A percentile compares a stretch with the other conserved stretches of the same genome.
Conservation (phyloP, 495 filamentous ascomycete species). For the Sordaria brevicollis region DNA sequence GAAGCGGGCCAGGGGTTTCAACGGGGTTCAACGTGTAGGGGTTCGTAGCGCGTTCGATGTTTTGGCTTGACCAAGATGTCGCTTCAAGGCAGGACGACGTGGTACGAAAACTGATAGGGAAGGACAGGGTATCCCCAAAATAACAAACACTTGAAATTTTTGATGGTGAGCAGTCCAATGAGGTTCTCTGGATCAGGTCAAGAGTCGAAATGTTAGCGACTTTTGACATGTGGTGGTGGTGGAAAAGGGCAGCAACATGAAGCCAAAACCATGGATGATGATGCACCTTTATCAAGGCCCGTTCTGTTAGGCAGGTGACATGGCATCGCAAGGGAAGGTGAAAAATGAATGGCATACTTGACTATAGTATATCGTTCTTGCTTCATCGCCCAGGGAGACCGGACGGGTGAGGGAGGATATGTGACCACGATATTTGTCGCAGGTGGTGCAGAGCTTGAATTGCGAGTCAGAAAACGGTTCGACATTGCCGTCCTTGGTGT, state of each 20-base stretch:
- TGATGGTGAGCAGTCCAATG: neutral
- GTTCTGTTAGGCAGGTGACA: neutral
- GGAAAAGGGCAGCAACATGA: neutral
- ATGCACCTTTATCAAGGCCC: neutral
- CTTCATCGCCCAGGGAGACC: neutral
- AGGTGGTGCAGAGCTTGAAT: neutral
- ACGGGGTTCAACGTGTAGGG: neutral
- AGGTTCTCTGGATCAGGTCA: neutral
- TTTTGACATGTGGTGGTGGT: neutral
- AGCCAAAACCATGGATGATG: neutral
- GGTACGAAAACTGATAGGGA: neutral
- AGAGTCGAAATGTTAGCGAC: neutral
- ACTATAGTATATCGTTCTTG: slow-evolving; percentile 4
- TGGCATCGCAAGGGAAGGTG: neutral
- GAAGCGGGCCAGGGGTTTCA: slow-evolving; percentile 10
- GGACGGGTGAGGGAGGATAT: neutral
- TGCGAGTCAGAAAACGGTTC: neutral
- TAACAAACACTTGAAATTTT: neutral
- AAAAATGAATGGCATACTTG: slow-evolving; percentile 1
- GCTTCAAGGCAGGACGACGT: neutral
- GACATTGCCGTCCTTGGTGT: neutral
- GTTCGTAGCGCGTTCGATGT: neutral
- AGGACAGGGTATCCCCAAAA: neutral
- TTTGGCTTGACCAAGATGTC: slow-evolving; percentile 8
- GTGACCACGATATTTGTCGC: neutral